Evolutionary conservation across 139 green algal species (phyloP).

Genomic region (Micractinium conductrix): DNA sequence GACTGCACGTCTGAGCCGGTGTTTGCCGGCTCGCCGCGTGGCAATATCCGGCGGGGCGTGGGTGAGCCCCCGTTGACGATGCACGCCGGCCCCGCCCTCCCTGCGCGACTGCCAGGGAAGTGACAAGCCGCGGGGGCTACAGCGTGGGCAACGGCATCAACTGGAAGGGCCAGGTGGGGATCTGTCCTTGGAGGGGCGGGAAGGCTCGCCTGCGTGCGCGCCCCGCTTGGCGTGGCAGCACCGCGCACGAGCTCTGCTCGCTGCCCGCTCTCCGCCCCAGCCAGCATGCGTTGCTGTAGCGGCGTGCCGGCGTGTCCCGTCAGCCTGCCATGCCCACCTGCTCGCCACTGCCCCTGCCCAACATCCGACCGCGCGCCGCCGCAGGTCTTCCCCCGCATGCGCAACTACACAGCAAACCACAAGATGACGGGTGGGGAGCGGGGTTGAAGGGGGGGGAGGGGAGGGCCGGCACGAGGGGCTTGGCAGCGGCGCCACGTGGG

Average conservation of each 20-base stretch:
- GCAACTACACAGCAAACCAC: constrained; percentile 75
- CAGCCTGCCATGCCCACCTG: too few relatives aligned
- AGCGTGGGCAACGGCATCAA: constrained; percentile 78
- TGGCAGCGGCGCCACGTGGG: background rate
- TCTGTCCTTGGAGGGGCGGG: background rate
- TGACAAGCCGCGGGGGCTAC: constrained; percentile 50
- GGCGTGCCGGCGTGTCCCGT: too few relatives aligned
- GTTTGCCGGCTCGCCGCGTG: too few relatives aligned
- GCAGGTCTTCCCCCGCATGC: constrained; percentile 79
- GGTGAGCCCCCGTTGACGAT: background rate
- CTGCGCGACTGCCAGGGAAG: constrained; percentile 40
- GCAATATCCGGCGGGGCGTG: too few relatives aligned
- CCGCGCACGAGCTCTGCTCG: too few relatives aligned
- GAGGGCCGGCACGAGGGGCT: too few relatives aligned
- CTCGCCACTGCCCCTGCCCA: too few relatives aligned
- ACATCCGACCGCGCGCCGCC: background rate
- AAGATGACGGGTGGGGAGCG: constrained; percentile 62
- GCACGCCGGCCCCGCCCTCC: background rate
- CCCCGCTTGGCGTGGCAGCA: too few relatives aligned
- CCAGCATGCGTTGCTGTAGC: background rate
- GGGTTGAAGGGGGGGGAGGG: background rate
- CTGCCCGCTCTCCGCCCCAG: too few relatives aligned
- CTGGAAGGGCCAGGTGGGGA: constrained; percentile 73
- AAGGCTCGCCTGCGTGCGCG: background rate
- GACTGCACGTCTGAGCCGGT: too few relatives aligned